Percentiles rank a stretch among this genome's conserved stretches.
phyloP scores from a whole-genome alignment of 2,329 filamentous ascomycete species.

The Aspergillaceae sp. region DNA sequence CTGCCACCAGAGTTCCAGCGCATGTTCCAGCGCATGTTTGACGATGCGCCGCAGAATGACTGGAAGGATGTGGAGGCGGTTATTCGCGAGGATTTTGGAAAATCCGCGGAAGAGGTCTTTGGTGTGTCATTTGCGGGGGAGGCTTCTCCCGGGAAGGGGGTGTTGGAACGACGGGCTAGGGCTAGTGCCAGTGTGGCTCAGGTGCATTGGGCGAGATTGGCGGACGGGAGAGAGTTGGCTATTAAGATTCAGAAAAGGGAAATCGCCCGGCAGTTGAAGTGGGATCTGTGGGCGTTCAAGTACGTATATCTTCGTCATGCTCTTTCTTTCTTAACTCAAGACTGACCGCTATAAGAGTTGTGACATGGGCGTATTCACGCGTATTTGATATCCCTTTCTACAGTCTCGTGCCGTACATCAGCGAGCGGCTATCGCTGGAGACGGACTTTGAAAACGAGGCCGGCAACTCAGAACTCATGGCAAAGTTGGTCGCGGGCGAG shows the following conservation, averaged over 20 bases:
- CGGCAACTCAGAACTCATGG: conserved; percentile 78
- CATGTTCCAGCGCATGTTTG: conserved; percentile 96
- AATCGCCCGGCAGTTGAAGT: conserved; percentile 80
- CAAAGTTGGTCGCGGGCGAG: conserved; percentile 64
- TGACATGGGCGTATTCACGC: conserved; percentile 71
- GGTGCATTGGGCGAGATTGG: conserved; percentile 84
- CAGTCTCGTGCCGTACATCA: conserved; percentile 82
- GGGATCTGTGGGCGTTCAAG: conserved; percentile 96
- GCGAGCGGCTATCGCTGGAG: conserved; percentile 82
- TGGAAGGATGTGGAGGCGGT: conserved; percentile 82
- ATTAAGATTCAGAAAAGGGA: conserved; percentile 96
- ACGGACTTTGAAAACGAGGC: conserved; percentile 94
- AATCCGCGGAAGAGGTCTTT: conserved; percentile 80
- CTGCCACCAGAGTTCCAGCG: conserved; percentile 89
- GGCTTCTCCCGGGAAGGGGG: conserved; percentile 43
- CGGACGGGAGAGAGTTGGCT: conserved; percentile 83
- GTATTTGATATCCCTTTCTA: conserved; percentile 93
- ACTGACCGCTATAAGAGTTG: conserved; percentile 47
- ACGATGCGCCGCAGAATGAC: conserved; percentile 87
- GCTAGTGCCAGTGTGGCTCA: conserved; percentile 87
- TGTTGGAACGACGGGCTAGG: conserved; percentile 63
- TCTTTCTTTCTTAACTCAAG: not conserved
- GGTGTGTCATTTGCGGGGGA: conserved; percentile 71
- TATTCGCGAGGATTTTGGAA: conserved; percentile 79
- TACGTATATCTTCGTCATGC: conserved; percentile 30